Evolutionary conservation across 169 alveolate species (phyloP).

Genomic region (Cryptosporidium viatorum): DNA sequence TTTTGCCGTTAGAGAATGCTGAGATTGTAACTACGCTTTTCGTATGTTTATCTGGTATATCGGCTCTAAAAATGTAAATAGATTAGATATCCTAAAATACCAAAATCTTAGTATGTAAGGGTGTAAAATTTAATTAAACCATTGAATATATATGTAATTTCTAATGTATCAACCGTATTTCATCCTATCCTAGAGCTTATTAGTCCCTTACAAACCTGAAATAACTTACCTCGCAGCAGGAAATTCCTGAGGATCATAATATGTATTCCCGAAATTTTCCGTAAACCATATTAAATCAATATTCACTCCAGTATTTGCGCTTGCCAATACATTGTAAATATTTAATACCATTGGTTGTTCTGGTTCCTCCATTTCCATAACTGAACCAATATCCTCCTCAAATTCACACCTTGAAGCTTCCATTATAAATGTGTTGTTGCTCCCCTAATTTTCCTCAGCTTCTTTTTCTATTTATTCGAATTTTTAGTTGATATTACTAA

Average conservation of each 20-base stretch:
- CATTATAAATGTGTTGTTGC: background rate
- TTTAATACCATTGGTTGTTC: constrained; percentile 66
- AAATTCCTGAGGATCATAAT: constrained; percentile 73
- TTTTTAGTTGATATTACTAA: background rate
- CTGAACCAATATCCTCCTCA: constrained; percentile 49
- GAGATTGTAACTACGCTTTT: constrained; percentile 56
- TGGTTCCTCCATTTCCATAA: constrained; percentile 38
- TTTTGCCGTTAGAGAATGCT: constrained; percentile 65
- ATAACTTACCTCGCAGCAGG: constrained; percentile 75
- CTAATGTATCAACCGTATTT: no score
- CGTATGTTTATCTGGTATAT: constrained; percentile 24
- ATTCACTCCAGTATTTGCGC: constrained; percentile 60
- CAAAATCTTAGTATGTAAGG: background rate
- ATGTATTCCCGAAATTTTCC: constrained; percentile 57
- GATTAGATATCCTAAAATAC: background rate
- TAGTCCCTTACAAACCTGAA: background rate
- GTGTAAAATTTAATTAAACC: no score
- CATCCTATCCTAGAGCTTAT: background rate
- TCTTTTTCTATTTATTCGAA: background rate
- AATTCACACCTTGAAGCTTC: constrained; percentile 10
- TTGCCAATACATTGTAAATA: constrained; percentile 63
- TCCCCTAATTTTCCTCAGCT: background rate
- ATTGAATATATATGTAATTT: no score
- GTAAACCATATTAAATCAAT: constrained; percentile 68
- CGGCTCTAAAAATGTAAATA: constrained; percentile 25